Base-by-base conservation (phyloP, 2,329 filamentous ascomycete species). In the Paecilomyces fulvus region DNA sequence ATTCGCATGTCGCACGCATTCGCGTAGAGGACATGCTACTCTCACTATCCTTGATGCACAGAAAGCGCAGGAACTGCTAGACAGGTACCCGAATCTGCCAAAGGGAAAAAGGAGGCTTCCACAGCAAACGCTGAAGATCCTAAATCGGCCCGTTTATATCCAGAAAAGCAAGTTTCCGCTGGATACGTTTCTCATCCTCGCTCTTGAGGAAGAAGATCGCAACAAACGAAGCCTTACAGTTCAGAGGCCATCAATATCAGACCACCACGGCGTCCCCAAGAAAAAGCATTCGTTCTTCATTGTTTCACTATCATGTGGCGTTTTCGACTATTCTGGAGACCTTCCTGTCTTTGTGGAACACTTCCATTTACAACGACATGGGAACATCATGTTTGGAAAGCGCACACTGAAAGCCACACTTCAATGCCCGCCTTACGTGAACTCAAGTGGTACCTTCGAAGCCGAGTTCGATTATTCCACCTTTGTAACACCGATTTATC, bases 271-370 rank as follows among this genome's bases (percentile, higher is more conserved):
- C 8, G 23, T 49, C 14, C 49, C 46, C 10, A 53, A 61, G 28
- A 52, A 55, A 14, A 17, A 55, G 10, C 63, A 53, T 37, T 50
- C 51, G 4, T 66, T 65, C 14, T 37, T n/a, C 10, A 61, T 64
- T 11, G 58, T 43, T 14, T 55, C 54, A 10, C 53, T 81, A 30
- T 71, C 70, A 7, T 81, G 79, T 55, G 82, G 82, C 1, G 75
- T 79, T 49, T 79, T 79, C 59, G 65, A 74, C 7, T 83, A 79
- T 53, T 53, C 63, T 1, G 54, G 66, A 0, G 59, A 61, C 4
- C 20, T 49, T 2, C 67, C 83, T 6, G 67, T 69, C 0, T 84
- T 80, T 57, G 66, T 76, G 2, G 61, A 75, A 14, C 61, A 60
- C 50, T 62, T 56, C 46, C 54, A 60, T 33, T 25, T 31, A 10